Evolutionary conservation across 129 eudicot genomes (phyloP).

Genomic region (Cynara cardunculus): DNA sequence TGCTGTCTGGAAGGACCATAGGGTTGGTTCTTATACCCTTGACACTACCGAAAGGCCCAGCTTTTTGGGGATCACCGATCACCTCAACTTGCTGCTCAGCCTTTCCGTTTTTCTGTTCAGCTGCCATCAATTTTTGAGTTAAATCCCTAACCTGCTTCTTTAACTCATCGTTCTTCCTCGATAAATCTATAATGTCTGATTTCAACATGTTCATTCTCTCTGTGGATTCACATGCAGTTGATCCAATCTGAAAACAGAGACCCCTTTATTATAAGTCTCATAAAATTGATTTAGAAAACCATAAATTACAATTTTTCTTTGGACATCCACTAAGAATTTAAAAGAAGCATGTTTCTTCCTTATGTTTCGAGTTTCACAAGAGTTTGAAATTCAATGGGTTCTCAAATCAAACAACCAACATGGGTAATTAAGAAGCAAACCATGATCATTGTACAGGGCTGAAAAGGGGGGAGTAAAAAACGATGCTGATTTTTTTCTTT

Average conservation of each 20-base stretch:
- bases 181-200: constrained; percentile 41
- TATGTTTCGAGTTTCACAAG: constrained; percentile 1
- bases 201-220: constrained; percentile 43
- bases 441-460: not conserved
- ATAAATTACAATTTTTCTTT: not conserved
- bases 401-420: constrained; percentile 5
- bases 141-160: constrained; percentile 61
- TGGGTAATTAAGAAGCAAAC: constrained; percentile 7
- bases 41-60: constrained; percentile 75
- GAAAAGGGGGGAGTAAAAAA: not conserved
- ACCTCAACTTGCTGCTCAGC: constrained; percentile 45
- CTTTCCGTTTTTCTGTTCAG: constrained; percentile 56
- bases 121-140: constrained; percentile 39
- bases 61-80: constrained; percentile 46
- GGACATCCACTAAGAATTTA: not conserved
- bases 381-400: not conserved
- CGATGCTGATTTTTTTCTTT: not conserved
- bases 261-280: not conserved
- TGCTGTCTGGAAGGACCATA: constrained; percentile 51
- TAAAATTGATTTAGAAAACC: not conserved
- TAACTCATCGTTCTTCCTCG: constrained; percentile 42
- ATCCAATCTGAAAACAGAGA: constrained; percentile 23
- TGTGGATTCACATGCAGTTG: constrained; percentile 44
- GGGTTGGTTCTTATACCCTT: constrained; percentile 72
- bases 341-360: not conserved